Base-by-base conservation (phyloP, 176 grass and related monocot species). In the Echinochloa phyllopogon region DNA sequence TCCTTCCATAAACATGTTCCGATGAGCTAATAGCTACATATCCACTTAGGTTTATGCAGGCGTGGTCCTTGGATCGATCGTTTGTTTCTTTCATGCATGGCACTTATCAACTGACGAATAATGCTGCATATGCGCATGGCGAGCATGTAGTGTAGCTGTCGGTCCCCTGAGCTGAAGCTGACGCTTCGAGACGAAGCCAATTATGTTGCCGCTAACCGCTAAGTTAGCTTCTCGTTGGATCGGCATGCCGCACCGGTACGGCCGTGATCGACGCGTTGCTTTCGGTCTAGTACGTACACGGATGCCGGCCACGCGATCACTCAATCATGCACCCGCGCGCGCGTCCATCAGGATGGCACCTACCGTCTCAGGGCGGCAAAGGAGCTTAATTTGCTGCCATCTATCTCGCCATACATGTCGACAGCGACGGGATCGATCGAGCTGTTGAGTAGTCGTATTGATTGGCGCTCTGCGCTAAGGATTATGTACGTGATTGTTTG, bases 241-340 rank as follows among this genome's bases (percentile, higher is more conserved):
- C 44, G 6, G 24, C 38, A 14, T n/a, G n/a, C n/a, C 51, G 45
- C 21, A 52, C 49, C 69, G 33, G 37, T 60, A 24, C 8, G 51
- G 21, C 21, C 42, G 68, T 44, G 42, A 55, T 58, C 70, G 63
- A 82, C 2, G 51, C 21, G 84, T 90, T 64, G 79, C 84, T 90
- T 73, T 86, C 83, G 20, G 3, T 64, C 66, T 41, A 33, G 2
- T 33, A 16, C 49, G 3, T 14, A n/a, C 72, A 40, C 56, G 43
- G 25, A 52, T 29, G 79, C 25, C 8, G 51, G 55, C 53, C 9
- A 15, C 4, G 24, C 47, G 74, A 80, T 67, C 69, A 41, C 49
- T 50, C 65, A 57, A 69, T 41, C 48, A 41, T 33, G 48, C 59
- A 21, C n/a, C n/a, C n/a, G n/a, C n/a, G n/a, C n/a, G n/a, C n/a